These are phyloP conservation scores for Ceratorhiza oryzae-sativae DNA, from an alignment of 1,284 basidiomycete species.

Conservation along the genomic window DNA sequence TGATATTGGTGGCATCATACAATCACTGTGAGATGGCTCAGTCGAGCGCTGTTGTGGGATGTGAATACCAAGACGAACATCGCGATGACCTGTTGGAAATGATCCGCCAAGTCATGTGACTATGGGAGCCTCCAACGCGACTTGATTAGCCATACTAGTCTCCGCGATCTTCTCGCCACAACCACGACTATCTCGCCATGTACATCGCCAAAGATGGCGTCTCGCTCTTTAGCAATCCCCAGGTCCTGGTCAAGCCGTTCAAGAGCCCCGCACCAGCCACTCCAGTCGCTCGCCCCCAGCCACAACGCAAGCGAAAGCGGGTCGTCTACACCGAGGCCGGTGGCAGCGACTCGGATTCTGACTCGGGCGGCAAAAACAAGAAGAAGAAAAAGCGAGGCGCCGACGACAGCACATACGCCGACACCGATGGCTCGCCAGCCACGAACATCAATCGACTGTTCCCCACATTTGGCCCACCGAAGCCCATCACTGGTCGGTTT, in stretches of 20 bases:
- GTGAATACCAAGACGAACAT: not conserved
- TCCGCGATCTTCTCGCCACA: constrained; percentile 27
- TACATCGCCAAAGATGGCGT: constrained; percentile 33
- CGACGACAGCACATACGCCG: constrained; percentile 49
- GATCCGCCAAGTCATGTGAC: constrained; percentile 23
- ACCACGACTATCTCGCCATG: constrained; percentile 16
- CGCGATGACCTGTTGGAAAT: not conserved
- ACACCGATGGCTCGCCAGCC: constrained; percentile 48
- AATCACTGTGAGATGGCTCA: constrained; percentile 15
- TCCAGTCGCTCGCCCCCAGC: constrained; percentile 36
- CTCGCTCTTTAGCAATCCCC: constrained; percentile 32
- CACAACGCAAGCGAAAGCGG: constrained; percentile 47
- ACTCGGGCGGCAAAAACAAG: constrained; percentile 39
- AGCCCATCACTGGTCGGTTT: constrained; percentile 75
- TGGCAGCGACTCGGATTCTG: constrained; percentile 50
- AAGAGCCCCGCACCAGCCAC: constrained; percentile 40
- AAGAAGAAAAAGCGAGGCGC: constrained; percentile 52
- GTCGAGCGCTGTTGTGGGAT: not conserved
- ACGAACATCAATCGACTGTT: constrained; percentile 69
- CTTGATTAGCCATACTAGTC: constrained; percentile 8
- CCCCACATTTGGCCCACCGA: constrained; percentile 79
- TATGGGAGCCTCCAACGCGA: not conserved
- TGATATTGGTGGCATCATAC: constrained; percentile 32
- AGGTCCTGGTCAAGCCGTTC: constrained; percentile 42
- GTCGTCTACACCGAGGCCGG: constrained; percentile 52